phyloP scores from a whole-genome alignment of 1,139 yeast genomes.

The Candida sp. region DNA sequence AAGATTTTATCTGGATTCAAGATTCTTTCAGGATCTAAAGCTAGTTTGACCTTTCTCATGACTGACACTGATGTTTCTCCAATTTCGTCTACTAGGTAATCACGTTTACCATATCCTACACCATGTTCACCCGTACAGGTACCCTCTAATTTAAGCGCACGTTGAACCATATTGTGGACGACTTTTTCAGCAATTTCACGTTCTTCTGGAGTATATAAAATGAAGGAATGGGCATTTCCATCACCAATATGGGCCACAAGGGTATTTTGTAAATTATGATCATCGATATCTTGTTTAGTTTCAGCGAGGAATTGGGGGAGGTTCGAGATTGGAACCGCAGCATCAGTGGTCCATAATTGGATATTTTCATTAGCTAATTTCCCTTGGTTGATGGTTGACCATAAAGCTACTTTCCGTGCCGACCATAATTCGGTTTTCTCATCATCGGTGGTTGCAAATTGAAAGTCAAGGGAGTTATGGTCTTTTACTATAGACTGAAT shows the following conservation, averaged over 20 bases:
- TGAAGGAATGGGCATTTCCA: slow-evolving; percentile 28
- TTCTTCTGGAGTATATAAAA: slow-evolving; percentile 26
- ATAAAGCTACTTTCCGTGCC: slow-evolving; percentile 41
- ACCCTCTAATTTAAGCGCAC: slow-evolving; percentile 70
- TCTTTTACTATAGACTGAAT: slow-evolving; percentile 12
- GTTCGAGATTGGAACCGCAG: slow-evolving; percentile 27
- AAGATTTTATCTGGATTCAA: slow-evolving; percentile 80
- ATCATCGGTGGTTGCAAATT: slow-evolving; percentile 24
- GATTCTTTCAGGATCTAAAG: slow-evolving; percentile 69
- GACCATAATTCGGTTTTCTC: slow-evolving; percentile 41
- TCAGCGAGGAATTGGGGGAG: slow-evolving; percentile 23
- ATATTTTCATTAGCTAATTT: slow-evolving; percentile 13
- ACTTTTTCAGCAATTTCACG: slow-evolving; percentile 44
- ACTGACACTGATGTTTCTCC: slow-evolving; percentile 64
- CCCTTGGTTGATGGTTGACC: slow-evolving; percentile 42
- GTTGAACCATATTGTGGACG: slow-evolving; percentile 65
- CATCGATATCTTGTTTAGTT: slow-evolving; percentile 23
- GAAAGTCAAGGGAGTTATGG: slow-evolving; percentile 17
- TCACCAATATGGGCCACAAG: slow-evolving; percentile 31
- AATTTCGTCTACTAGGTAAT: slow-evolving; percentile 59
- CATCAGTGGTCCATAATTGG: slow-evolving; percentile 31
- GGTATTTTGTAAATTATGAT: slow-evolving; percentile 19
- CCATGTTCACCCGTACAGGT: slow-evolving; percentile 95
- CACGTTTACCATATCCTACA: slow-evolving; percentile 78
- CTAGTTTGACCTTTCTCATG: slow-evolving; percentile 72